phyloP scores from a whole-genome alignment of 768 basidiomycete genomes.

The Pleurotus djamor region DNA sequence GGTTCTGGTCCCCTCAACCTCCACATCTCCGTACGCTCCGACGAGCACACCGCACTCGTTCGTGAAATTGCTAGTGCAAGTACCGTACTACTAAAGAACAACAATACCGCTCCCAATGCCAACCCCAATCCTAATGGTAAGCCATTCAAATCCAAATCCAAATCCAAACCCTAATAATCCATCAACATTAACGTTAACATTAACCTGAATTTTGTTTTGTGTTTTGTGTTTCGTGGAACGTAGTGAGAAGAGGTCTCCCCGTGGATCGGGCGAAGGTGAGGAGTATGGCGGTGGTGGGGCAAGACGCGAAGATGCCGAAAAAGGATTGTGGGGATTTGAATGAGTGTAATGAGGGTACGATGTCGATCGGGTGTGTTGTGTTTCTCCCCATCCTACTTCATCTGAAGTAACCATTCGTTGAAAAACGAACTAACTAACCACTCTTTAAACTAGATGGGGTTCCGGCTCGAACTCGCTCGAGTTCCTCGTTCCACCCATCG shows the following conservation, averaged over 20 bases:
- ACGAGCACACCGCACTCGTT: slow-evolving; percentile 46
- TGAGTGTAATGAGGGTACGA: slow-evolving; percentile 55
- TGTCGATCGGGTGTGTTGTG: slow-evolving; percentile 57
- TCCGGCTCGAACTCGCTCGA: slow-evolving; percentile 47
- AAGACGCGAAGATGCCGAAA: slow-evolving; percentile 54
- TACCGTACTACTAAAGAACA: slow-evolving; percentile 70
- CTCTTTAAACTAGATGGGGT: slow-evolving; percentile 35
- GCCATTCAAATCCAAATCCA: too few species aligned
- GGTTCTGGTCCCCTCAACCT: slow-evolving; percentile 43
- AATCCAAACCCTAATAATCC: too few species aligned
- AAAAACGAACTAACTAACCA: slow-evolving; percentile 7
- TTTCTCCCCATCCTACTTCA: slow-evolving; percentile 9
- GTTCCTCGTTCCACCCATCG: slow-evolving; percentile 42
- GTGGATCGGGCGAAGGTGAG: slow-evolving; percentile 46
- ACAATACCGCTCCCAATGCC: slow-evolving; percentile 33
- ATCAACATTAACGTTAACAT: too few species aligned
- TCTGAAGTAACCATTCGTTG: too few species aligned
- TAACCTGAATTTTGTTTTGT: too few species aligned
- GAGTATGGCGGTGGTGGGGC: slow-evolving; percentile 56
- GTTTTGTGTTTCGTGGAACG: too few species aligned
- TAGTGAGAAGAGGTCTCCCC: slow-evolving; percentile 38
- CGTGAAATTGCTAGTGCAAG: slow-evolving; percentile 66
- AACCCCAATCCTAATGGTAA: slow-evolving; percentile 20
- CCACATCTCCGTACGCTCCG: slow-evolving; percentile 38
- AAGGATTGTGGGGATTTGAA: slow-evolving; percentile 45